Evolutionary conservation across 2,329 filamentous ascomycete genomes (phyloP), one percentile per base, ranked within the genome.

Genomic region (Elsinoe ampelina): DNA sequence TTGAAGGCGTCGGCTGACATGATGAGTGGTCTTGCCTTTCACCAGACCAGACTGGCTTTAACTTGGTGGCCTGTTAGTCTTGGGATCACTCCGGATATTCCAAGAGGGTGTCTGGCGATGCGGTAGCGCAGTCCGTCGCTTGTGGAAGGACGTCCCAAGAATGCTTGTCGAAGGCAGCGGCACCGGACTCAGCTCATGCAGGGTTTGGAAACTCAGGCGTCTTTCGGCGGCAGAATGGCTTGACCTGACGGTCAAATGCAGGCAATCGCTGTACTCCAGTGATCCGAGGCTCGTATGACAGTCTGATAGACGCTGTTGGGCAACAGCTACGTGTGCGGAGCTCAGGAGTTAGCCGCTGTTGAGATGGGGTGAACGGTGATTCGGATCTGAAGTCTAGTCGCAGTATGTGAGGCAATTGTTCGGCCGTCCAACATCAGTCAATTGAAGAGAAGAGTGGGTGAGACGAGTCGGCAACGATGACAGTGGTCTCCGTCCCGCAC

Each of bases 1-100:
- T 83, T 80, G 72, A 85, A 83, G 56, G 75, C 72, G 68, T 84
- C 80, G 62, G 78, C 76, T 78, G 83, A 83, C 67, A 69, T 70
- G 60, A 20, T 64, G 55, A 42, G 26, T 15, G n/a, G 30, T 50
- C 11, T 30, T 30, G 7, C 26, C 26, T 30, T 30, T 30, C 26
- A 30, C 26, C 26, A 30, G 26, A 8, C 26, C 7, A 8, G 26
- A 8, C 26, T 30, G 26, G 8, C 8, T 30, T 3, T 30, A 30
- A 8, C 8, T 30, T 30, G 26, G 26, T 30, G 8, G 26, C 26
- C 26, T 30, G 5, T 5, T 30, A 5, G 4, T 30, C 26, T 7
- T 30, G 26, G 5, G 26, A 30, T 30, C 26, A 8, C 5, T 30
- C 26, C 26, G 26, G 26, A 30, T 7, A 5, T 8, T 8, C 26